phyloP scores from a whole-genome alignment of 495 filamentous ascomycete species.

The Aspergillus panamensis region DNA sequence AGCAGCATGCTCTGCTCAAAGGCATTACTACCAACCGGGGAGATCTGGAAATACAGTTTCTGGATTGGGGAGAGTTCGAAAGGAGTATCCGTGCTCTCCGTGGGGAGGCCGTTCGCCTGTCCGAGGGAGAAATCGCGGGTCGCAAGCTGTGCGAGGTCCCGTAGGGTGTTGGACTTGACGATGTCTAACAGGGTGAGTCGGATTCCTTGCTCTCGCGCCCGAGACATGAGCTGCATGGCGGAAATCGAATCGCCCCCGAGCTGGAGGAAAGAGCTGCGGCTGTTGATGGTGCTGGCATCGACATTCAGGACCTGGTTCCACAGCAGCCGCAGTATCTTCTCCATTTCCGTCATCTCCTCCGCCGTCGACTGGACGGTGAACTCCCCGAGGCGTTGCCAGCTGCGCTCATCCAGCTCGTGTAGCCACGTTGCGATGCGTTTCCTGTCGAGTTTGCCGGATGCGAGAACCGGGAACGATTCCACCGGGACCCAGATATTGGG shows the following conservation, averaged over 20 bases:
- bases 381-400: too few relatives aligned
- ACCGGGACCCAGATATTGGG: slow-evolving; percentile 22
- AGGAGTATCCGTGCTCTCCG: too few relatives aligned
- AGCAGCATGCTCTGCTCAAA: slow-evolving; percentile 62
- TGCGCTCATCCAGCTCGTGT: neutral
- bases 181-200: too few relatives aligned
- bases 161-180: too few relatives aligned
- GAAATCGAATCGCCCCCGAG: slow-evolving; percentile 56
- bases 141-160: too few relatives aligned
- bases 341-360: neutral
- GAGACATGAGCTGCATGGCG: slow-evolving; percentile 37
- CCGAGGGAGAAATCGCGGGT: too few relatives aligned
- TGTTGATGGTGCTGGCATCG: slow-evolving; percentile 26
- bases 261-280: slow-evolving; percentile 48
- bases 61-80: slow-evolving; percentile 60
- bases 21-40: slow-evolving; percentile 42
- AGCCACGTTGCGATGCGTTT: neutral
- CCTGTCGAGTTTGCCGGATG: slow-evolving; percentile 35
- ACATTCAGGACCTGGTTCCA: slow-evolving; percentile 18
- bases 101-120: too few relatives aligned
- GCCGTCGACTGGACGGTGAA: too few relatives aligned
- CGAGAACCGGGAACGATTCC: slow-evolving; percentile 28
- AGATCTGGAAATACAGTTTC: slow-evolving; percentile 53
- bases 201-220: slow-evolving; percentile 4
- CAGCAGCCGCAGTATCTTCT: slow-evolving; percentile 15